phyloP scores from a whole-genome alignment of 1,139 yeast species.

The Yamadazyma aaseri region DNA sequence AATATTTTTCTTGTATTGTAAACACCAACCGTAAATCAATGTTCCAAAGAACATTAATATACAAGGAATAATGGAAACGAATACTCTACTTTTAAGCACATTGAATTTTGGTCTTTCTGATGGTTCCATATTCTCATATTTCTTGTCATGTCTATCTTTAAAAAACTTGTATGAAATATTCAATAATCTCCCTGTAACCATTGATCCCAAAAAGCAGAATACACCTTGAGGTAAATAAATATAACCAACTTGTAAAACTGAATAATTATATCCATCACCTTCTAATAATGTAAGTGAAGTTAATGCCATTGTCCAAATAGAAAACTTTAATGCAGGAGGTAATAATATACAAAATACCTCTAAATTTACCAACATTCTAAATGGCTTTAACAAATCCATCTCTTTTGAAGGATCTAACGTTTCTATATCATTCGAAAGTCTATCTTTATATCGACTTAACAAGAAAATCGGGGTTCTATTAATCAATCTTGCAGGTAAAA shows the following conservation, averaged over 20 bases:
- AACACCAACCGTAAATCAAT: slow-evolving; percentile 42
- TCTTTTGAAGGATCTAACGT: slow-evolving; percentile 22
- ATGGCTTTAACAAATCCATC: slow-evolving; percentile 29
- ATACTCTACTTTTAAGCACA: slow-evolving; percentile 25
- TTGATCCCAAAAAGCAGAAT: slow-evolving; percentile 28
- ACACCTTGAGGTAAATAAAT: slow-evolving; percentile 42
- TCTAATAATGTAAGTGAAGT: slow-evolving; percentile 34
- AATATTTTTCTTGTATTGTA: slow-evolving; percentile 25
- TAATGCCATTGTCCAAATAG: slow-evolving; percentile 37
- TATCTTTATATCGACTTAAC: slow-evolving; percentile 23
- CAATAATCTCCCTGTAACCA: slow-evolving; percentile 28
- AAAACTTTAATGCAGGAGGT: slow-evolving; percentile 36
- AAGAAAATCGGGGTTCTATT: slow-evolving; percentile 25
- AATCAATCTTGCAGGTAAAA: slow-evolving; percentile 22
- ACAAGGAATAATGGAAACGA: slow-evolving; percentile 26
- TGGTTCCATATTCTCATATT: slow-evolving; percentile 15
- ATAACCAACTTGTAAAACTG: slow-evolving; percentile 36
- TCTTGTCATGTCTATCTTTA: slow-evolving; percentile 17
- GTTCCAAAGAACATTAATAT: slow-evolving; percentile 25
- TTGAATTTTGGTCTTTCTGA: slow-evolving; percentile 27
- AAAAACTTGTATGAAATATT: slow-evolving; percentile 28
- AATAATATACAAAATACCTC: slow-evolving; percentile 26
- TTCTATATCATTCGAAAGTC: slow-evolving; percentile 25
- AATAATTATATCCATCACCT: slow-evolving; percentile 27
- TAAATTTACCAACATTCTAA: slow-evolving; percentile 25